phyloP scores from a whole-genome alignment of 768 basidiomycete genomes.

The Tulasnella sp. region DNA sequence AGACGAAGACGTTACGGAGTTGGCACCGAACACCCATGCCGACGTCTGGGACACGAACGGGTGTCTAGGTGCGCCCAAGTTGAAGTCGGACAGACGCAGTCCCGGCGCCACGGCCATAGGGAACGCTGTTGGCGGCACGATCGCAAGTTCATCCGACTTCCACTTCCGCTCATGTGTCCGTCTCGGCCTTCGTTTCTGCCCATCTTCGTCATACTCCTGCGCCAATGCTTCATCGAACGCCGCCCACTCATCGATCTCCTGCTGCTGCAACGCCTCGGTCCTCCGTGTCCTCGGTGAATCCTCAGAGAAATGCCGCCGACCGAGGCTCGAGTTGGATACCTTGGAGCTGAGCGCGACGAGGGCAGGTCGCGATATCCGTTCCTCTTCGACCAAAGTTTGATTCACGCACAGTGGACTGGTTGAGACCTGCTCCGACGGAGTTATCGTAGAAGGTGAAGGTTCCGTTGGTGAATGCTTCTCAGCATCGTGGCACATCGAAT shows the following conservation, averaged over 20 bases:
- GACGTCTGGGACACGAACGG: background rate
- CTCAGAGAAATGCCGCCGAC: background rate
- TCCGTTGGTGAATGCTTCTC: too few relatives aligned
- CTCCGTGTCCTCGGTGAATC: too few relatives aligned
- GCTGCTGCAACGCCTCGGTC: background rate
- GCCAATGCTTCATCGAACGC: background rate
- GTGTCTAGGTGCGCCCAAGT: background rate
- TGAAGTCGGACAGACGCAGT: background rate
- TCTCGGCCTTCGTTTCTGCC: background rate
- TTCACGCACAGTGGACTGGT: background rate
- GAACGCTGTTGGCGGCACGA: background rate
- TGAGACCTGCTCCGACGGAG: background rate
- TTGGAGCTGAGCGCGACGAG: background rate
- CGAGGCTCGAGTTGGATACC: background rate
- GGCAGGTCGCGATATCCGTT: background rate
- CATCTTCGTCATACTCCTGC: background rate
- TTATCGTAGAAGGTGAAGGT: background rate
- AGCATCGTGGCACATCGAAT: too few relatives aligned
- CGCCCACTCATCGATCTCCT: background rate
- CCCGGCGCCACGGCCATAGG: background rate
- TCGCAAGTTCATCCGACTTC: background rate
- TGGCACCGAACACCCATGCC: background rate
- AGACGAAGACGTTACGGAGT: background rate
- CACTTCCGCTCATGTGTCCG: constrained; percentile 5
- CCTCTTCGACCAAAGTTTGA: background rate